Conservation (phyloP, 306 rosid species). For the Lotus japonicus region DNA sequence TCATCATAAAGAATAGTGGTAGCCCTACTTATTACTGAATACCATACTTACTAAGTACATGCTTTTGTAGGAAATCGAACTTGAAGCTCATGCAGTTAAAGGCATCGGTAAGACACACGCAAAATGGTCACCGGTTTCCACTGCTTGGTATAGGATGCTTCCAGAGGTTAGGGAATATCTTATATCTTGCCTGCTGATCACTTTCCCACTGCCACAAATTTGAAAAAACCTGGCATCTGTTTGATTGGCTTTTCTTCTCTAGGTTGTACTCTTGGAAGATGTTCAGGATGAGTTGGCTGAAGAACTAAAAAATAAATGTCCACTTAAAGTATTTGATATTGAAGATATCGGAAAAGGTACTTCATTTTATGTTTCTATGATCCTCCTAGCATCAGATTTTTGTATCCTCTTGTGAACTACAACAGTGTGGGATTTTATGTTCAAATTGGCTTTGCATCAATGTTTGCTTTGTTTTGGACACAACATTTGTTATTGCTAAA, state of each 20-base stretch:
- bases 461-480: neutral
- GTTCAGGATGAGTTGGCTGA: slow-evolving; percentile 61
- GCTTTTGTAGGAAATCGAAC: slow-evolving; percentile 74
- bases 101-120: slow-evolving; percentile 93
- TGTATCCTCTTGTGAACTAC: neutral
- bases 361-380: neutral
- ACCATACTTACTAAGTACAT: neutral
- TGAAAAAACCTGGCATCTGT: neutral
- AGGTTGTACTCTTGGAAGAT: slow-evolving; percentile 65
- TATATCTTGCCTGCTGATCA: neutral
- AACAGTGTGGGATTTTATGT: neutral
- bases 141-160: slow-evolving; percentile 98
- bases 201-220: neutral
- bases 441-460: slow-evolving; percentile 11
- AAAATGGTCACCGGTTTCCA: slow-evolving; percentile 96
- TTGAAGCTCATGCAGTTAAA: slow-evolving; percentile 96
- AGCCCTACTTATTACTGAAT: neutral
- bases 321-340: slow-evolving; percentile 74
- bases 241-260: slow-evolving; percentile 6
- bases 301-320: slow-evolving; percentile 62
- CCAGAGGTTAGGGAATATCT: slow-evolving; percentile 63
- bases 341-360: slow-evolving; percentile 88
- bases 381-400: neutral
- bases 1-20: neutral
- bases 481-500: neutral